Percentiles rank a stretch among this genome's conserved stretches.
Conservation (phyloP, 768 basidiomycete species). For the Pulveroboletus sp. region DNA sequence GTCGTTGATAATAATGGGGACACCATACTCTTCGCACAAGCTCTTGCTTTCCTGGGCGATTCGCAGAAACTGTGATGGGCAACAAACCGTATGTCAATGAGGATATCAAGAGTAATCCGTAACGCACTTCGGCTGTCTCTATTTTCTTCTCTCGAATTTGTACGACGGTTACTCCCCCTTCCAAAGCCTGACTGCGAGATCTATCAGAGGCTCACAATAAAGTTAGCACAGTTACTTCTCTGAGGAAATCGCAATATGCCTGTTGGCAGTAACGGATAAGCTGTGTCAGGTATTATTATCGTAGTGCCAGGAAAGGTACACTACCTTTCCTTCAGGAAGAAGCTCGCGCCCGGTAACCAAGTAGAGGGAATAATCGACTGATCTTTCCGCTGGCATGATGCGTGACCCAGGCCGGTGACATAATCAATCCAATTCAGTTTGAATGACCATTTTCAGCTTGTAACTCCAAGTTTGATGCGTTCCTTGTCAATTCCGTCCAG, state of each 20-base stretch:
- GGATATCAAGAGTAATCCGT: not conserved
- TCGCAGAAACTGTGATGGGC: conserved; percentile 58
- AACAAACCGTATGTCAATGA: not conserved
- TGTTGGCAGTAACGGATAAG: conserved; percentile 27
- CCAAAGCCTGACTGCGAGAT: conserved; percentile 50
- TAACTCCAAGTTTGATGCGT: no score
- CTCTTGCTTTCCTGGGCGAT: conserved; percentile 66
- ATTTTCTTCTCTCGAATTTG: conserved; percentile 84
- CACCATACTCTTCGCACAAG: conserved; percentile 69
- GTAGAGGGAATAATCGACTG: conserved; percentile 69
- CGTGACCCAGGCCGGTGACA: no score
- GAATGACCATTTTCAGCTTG: no score
- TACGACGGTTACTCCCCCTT: conserved; percentile 86
- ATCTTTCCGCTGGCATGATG: conserved; percentile 2
- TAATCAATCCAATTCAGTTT: no score
- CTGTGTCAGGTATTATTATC: not conserved
- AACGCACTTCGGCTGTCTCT: conserved; percentile 73
- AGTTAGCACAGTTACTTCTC: conserved; percentile 48
- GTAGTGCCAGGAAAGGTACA: conserved; percentile 1
- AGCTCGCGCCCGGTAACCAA: conserved; percentile 82
- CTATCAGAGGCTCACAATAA: not conserved
- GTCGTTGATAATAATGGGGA: conserved; percentile 86
- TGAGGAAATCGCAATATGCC: conserved; percentile 69
- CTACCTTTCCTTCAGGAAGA: conserved; percentile 72
- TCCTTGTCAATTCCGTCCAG: conserved; percentile 7